Evolutionary conservation across 192 early-diverging fungal genomes (phyloP).

Genomic region (Dispira simplex): DNA sequence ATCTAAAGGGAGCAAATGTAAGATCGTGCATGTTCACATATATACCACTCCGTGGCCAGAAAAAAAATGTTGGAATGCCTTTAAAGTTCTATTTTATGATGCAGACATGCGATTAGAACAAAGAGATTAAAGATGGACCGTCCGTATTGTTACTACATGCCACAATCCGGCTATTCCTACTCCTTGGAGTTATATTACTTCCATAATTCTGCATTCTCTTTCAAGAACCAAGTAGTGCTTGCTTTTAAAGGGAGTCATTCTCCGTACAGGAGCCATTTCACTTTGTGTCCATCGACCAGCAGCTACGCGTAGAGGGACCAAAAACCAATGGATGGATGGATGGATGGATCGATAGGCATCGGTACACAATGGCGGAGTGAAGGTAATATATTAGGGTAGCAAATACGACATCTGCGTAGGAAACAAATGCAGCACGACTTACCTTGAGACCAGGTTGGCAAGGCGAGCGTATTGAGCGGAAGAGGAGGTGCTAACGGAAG

Average conservation of each 20-base stretch:
- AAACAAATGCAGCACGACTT: not conserved
- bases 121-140: too few relatives aligned
- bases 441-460: not conserved
- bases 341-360: slow-evolving; percentile 1
- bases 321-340: slow-evolving; percentile 4
- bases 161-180: not conserved
- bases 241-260: not conserved
- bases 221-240: not conserved
- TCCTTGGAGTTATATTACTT: not conserved
- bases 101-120: too few relatives aligned
- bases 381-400: not conserved
- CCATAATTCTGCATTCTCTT: not conserved
- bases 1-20: too few relatives aligned
- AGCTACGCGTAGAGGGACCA: not conserved
- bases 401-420: not conserved
- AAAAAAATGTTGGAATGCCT: too few relatives aligned
- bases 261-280: not conserved
- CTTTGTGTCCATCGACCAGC: not conserved
- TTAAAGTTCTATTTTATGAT: too few relatives aligned
- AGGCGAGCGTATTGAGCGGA: not conserved
- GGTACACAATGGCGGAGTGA: not conserved
- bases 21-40: too few relatives aligned
- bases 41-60: too few relatives aligned
- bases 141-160: not conserved
- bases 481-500: too few relatives aligned